phyloP scores from a whole-genome alignment of 345 rosid genomes.

The Psidium guajava region DNA sequence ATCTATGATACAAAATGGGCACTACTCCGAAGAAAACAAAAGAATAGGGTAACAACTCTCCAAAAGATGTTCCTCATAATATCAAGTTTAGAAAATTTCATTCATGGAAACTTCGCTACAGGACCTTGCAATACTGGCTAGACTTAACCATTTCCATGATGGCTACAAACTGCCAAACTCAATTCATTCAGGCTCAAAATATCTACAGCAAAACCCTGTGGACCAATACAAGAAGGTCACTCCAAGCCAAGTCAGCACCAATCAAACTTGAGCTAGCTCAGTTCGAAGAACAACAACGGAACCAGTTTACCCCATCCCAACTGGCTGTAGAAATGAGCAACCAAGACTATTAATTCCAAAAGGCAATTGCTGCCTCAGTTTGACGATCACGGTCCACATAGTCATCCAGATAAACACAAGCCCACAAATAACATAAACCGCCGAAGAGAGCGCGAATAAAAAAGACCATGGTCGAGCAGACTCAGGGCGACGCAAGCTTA shows the following conservation, averaged over 20 bases:
- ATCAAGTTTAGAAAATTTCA: neutral
- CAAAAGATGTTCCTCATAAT: neutral
- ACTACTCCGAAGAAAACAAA: neutral
- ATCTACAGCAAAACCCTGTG: neutral
- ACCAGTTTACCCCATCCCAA: neutral
- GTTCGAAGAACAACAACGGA: neutral
- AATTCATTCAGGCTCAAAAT: neutral
- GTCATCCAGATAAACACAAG: neutral
- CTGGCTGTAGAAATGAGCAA: neutral
- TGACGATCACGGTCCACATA: neutral
- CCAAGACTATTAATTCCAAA: neutral
- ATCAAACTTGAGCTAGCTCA: neutral
- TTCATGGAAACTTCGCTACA: neutral
- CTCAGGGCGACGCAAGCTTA: slow-evolving; percentile 1
- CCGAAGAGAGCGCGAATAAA: neutral
- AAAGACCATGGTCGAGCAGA: neutral
- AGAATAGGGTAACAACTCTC: neutral
- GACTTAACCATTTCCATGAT: neutral
- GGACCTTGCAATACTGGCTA: neutral
- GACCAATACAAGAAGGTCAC: neutral
- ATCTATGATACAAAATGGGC: neutral
- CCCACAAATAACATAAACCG: neutral
- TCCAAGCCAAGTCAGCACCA: neutral
- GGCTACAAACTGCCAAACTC: neutral
- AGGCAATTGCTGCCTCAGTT: neutral